phyloP scores from a whole-genome alignment of 352 stramenopile genomes.

The Globisporangium sylvaticum region DNA sequence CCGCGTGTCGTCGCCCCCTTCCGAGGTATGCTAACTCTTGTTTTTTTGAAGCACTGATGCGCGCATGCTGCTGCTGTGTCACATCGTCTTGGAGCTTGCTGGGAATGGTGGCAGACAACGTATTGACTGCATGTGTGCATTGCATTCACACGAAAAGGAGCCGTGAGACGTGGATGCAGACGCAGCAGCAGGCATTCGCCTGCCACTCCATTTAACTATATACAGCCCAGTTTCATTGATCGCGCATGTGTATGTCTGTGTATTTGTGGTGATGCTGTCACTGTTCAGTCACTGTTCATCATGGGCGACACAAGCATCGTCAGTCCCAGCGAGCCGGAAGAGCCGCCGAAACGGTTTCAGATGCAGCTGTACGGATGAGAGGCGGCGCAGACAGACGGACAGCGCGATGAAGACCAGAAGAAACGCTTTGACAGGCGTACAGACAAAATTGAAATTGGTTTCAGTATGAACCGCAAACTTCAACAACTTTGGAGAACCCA shows the following conservation, averaged over 20 bases:
- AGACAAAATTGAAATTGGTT: too few relatives aligned
- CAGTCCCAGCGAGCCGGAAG: background rate
- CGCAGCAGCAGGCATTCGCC: background rate
- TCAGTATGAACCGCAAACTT: background rate
- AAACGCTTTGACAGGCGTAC: background rate
- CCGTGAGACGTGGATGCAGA: background rate
- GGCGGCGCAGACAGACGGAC: background rate
- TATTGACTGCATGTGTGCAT: slow-evolving; percentile 1
- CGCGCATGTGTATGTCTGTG: background rate
- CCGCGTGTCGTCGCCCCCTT: slow-evolving; percentile 61
- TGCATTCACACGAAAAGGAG: background rate
- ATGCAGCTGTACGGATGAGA: slow-evolving; percentile 5
- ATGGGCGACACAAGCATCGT: slow-evolving; percentile 6
- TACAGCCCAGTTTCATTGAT: slow-evolving; percentile 2
- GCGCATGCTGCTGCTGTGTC: slow-evolving; percentile 2
- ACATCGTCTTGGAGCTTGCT: background rate
- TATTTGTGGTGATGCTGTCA: background rate
- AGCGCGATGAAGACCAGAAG: background rate
- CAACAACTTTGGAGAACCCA: background rate
- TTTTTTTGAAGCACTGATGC: background rate
- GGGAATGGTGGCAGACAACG: background rate
- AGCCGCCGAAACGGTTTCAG: slow-evolving; percentile 5
- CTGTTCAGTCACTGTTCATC: slow-evolving; percentile 4
- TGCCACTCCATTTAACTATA: background rate
- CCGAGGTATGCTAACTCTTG: slow-evolving; percentile 36